Conservation (phyloP, 192 early-diverging fungal species). For the Phlyctochytrium arcticum region DNA sequence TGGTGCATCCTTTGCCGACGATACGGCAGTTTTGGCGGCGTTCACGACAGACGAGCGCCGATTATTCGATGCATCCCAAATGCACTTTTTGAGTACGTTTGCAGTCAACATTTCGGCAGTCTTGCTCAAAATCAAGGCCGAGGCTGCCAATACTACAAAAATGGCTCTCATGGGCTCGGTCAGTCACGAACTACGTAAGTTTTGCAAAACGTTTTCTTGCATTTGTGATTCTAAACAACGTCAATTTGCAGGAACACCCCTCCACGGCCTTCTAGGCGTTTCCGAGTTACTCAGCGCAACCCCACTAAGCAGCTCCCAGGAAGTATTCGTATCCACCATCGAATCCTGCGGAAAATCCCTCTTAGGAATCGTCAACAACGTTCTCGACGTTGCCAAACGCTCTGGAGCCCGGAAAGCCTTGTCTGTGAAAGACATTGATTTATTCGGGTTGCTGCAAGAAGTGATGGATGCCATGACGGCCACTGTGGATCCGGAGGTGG, state of each 20-base stretch:
- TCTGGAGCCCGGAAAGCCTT: neutral
- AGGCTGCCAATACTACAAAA: constrained; percentile 47
- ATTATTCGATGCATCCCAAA: constrained; percentile 40
- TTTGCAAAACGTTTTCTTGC: neutral
- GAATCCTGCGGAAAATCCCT: constrained; percentile 32
- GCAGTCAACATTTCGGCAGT: constrained; percentile 41
- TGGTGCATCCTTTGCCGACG: neutral
- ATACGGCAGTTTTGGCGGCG: constrained; percentile 12
- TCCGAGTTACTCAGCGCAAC: constrained; percentile 36
- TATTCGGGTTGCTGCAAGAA: constrained; percentile 17
- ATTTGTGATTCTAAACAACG: neutral
- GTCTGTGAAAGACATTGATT: neutral
- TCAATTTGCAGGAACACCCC: constrained; percentile 32
- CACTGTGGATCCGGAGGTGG: constrained; percentile 3
- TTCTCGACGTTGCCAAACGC: constrained; percentile 34
- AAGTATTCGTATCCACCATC: constrained; percentile 34
- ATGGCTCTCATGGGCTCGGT: constrained; percentile 45
- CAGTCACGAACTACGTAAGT: constrained; percentile 42
- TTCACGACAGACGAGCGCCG: constrained; percentile 31
- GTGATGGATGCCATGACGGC: constrained; percentile 14
- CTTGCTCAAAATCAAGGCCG: constrained; percentile 37
- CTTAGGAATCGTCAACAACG: constrained; percentile 36
- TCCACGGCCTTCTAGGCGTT: constrained; percentile 49
- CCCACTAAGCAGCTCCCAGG: constrained; percentile 22
- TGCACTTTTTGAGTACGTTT: constrained; percentile 46